phyloP scores from a whole-genome alignment of 345 rosid genomes.

The Noccaea bulbosa region DNA sequence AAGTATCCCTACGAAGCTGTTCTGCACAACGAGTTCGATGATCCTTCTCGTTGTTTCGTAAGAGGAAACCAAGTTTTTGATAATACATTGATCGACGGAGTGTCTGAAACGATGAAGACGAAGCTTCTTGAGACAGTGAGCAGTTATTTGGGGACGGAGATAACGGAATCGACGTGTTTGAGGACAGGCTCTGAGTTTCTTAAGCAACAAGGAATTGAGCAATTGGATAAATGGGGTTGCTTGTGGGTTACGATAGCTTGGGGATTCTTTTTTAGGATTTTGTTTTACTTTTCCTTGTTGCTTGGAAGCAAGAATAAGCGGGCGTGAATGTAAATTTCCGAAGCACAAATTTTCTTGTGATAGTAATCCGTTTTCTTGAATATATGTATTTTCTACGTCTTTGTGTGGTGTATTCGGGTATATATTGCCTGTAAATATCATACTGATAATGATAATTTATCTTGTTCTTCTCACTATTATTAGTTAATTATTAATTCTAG shows the following conservation, averaged over 20 bases:
- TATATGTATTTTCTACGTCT: too few species aligned
- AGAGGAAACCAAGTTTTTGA: slow-evolving; percentile 78
- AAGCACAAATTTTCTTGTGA: neutral
- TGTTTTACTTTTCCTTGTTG: slow-evolving; percentile 72
- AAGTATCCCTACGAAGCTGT: slow-evolving; percentile 80
- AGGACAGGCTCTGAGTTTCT: slow-evolving; percentile 65
- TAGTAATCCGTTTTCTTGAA: neutral
- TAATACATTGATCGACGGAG: slow-evolving; percentile 53
- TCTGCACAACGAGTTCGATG: slow-evolving; percentile 64
- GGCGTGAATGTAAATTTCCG: slow-evolving; percentile 31
- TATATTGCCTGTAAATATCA: too few species aligned
- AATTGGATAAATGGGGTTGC: slow-evolving; percentile 82
- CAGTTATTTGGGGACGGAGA: slow-evolving; percentile 51
- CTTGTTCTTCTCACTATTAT: too few species aligned
- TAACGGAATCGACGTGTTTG: slow-evolving; percentile 69
- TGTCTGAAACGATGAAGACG: slow-evolving; percentile 49
- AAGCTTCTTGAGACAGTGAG: slow-evolving; percentile 59
- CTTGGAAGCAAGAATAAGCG: slow-evolving; percentile 89
- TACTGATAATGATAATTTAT: too few species aligned
- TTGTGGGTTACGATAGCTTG: slow-evolving; percentile 85
- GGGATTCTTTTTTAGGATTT: slow-evolving; percentile 84
- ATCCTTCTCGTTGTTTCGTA: slow-evolving; percentile 63
- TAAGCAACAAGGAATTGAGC: slow-evolving; percentile 64
- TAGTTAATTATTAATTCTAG: too few species aligned
- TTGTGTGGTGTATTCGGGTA: too few species aligned